Evolutionary conservation across 2,329 filamentous ascomycete species (phyloP), one percentile per base, ranked within the genome.

Genomic region (Clarireedia sp.): DNA sequence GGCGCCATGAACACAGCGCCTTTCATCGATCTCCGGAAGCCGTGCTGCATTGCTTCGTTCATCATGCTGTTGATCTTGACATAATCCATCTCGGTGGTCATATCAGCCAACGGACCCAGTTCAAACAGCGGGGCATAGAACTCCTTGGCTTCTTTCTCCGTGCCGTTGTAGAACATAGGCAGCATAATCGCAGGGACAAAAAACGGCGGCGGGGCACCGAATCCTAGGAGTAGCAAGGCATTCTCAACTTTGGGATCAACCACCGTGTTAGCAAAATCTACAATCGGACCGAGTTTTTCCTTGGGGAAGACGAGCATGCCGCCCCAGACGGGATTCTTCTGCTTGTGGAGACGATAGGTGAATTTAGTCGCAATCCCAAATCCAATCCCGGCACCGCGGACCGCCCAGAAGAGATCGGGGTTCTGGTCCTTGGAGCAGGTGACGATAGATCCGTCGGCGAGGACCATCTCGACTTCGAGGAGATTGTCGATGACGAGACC

Each of bases 321-420:
- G 4, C 50, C 48, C 58, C 58, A 61, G 24, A 60, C 58, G 21
- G 19, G 80, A 78, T n/a, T 79, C 79, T 53, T 75, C 74, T 56
- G 54, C 17, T 38, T 24, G n/a, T 56, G 44, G 2, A 52, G 12
- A 8, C 43, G 48, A 37, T 53, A 56, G n/a, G 49, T 56, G n/a
- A 56, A 56, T 41, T 40, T 51, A 2, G 49, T 53, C 10, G 43
- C 36, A 7, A 56, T 33, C 2, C 49, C 54, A 17, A 56, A 56
- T 0, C 44, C n/a, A 19, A 46, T 43, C 6, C 54, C 54, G 2
- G 49, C 54, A 2, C 54, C 54, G 12, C 49, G 40, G 6, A 82
- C 72, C 0, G 75, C 77, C 63, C 71, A 72, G 67, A 72, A 81
- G 7, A 84, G 69, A 55, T 82, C 78, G 0, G 71, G 55, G 58